A percentile compares a stretch with the other conserved stretches of the same genome.
Evolutionary conservation across 805 yeast genomes (phyloP).

Genomic region (Metschnikowia kofuensis): DNA sequence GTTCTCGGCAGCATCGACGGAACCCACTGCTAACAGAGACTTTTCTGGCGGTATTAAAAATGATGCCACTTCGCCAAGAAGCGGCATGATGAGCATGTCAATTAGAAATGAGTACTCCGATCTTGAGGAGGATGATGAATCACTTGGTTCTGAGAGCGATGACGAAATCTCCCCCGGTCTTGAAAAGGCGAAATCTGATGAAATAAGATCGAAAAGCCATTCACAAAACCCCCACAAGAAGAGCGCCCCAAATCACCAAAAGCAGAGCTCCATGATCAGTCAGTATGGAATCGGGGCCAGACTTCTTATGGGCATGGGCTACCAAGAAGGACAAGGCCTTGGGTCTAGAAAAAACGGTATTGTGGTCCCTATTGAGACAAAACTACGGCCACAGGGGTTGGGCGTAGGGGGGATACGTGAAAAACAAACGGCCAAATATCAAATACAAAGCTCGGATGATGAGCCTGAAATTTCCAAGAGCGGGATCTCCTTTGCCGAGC

Average conservation of each 20-base stretch:
- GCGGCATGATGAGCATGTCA: conserved; percentile 5
- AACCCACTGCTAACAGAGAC: not conserved
- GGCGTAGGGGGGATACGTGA: conserved; percentile 71
- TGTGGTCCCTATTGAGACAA: conserved; percentile 72
- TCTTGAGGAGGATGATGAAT: conserved; percentile 12
- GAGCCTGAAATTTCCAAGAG: not conserved
- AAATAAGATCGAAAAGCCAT: not conserved
- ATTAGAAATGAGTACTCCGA: conserved; percentile 13
- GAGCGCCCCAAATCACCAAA: not conserved
- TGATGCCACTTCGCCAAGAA: not conserved
- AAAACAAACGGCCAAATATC: conserved; percentile 17
- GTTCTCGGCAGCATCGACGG: conserved; percentile 1
- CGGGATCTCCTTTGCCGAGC: conserved; percentile 6
- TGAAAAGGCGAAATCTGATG: not conserved
- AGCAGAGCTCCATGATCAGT: conserved; percentile 7
- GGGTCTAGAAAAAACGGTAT: conserved; percentile 76
- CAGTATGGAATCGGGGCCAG: conserved; percentile 84
- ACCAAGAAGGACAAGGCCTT: conserved; percentile 78
- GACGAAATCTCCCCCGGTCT: not conserved
- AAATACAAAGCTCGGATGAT: conserved; percentile 3
- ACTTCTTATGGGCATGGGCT: conserved; percentile 82
- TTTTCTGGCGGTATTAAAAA: not conserved
- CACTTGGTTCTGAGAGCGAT: not conserved
- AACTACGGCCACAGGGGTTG: conserved; percentile 58
- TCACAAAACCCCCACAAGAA: not conserved